Base-by-base conservation (phyloP, 78 protist genomes). In the Kipferlia bialata region DNA sequence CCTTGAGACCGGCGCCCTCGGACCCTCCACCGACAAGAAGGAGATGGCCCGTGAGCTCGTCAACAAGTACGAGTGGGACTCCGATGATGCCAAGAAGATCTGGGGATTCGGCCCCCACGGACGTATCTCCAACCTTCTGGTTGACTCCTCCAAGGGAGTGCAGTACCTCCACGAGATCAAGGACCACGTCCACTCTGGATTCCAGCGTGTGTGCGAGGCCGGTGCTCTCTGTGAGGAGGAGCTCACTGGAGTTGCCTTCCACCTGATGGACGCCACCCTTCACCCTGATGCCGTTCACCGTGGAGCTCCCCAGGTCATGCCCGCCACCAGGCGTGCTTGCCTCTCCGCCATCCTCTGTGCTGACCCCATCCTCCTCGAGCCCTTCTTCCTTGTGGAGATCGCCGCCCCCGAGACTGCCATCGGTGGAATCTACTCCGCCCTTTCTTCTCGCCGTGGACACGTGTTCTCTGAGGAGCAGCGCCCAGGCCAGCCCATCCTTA, bases 361-460 rank as follows among this genome's bases (percentile, higher is more conserved):
- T 65, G 54, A 65, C 78, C 64, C 71, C 54, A 56, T 64, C 28
- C 87, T 95, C 24, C 45, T 86, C 66, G 97, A 95, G 77, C 98
- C 98, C 60, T 54, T 92, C 72, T 95, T 66, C 88, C 71, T 89
- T 33, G 87, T 75, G 26, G 96, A 91, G 74, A 85, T 93, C 64
- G 83, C 82, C 65, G 18, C 54, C 56, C 88, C 87, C 80, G 82
- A 66, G 85, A 77, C 24, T 24, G 93, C 87, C 41, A 70, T 85
- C 45, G 95, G 95, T 29, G 94, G 93, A 60, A 79, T 91, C 76
- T 93, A 91, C 86, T 32, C 78, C 12, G 81, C 78, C 44, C 79
- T 94, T 70, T 88, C 71, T 78, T 73, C 82, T 41, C 79, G 95
- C 37, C 77, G 98, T 59, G 98, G 97, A 57, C 34, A 53, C 45